Base-by-base conservation (phyloP, 2,329 filamentous ascomycete genomes). In the Aspergillus pseudoterreus region DNA sequence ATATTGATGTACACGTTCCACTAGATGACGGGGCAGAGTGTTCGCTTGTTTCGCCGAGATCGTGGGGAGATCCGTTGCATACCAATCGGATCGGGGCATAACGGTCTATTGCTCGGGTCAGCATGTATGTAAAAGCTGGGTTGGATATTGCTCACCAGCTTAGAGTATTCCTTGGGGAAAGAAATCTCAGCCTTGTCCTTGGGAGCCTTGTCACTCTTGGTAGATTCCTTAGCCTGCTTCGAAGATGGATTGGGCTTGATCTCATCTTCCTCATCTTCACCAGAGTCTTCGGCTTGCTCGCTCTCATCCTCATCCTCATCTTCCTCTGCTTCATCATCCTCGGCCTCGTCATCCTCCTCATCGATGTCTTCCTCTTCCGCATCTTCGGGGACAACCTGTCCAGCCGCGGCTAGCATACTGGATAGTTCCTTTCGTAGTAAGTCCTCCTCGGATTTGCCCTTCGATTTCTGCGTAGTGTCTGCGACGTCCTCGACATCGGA, bases 71-170 rank as follows among this genome's bases (percentile, higher is more conserved):
- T 78, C 69, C 49, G 78, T 76, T 30, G 80, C 75, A 67, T 87
- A 84, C 86, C 86, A 89, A 67, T 88, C 85, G 17, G 85, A 79
- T 61, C 83, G 78, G 47, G 84, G 82, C 56, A 78, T 73, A 62
- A 87, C 79, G 38, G 75, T 69, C 83, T 85, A 65, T 36, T 22
- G 39, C 9, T 27, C 12, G 35, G n/a, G 12, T 61, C 47, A 61
- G 53, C 47, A 54, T 22, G 14, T 15, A 4, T 11, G 17, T 43
- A 2, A 27, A 19, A 14, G 17, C 1, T 6, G 21, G 6, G 10
- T 17, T 15, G 22, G 3, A 19, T 12, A 12, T 19, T 14, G 64
- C 67, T 60, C 53, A 70, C 68, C 47, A 71, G 62, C 45, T 67
- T 68, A 22, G 64, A 62, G 49, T 62, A 70, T 55, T 70, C 68